These are phyloP conservation scores for Lasiodiplodia theobromae DNA, from an alignment of 2,329 filamentous ascomycete species.

Conservation along the genomic window DNA sequence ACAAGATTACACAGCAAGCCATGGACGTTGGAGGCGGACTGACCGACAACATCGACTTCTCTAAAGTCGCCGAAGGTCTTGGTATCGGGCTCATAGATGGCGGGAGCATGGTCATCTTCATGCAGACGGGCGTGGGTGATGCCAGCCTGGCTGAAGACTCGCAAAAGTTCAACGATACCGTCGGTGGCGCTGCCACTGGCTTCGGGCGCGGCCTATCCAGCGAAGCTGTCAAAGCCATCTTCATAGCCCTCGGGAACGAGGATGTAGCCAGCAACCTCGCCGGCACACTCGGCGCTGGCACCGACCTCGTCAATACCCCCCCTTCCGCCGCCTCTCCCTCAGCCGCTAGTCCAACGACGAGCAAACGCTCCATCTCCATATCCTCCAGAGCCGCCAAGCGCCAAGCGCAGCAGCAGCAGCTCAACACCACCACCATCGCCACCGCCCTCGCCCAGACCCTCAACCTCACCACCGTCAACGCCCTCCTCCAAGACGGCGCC, in stretches of 20 bases:
- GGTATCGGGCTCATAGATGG: conserved; percentile 21
- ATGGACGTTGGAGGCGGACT: conserved; percentile 1
- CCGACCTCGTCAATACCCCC: not conserved
- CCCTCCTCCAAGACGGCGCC: conserved; percentile 15
- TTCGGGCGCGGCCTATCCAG: conserved; percentile 18
- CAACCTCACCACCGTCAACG: conserved; percentile 17
- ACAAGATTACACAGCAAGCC: not conserved
- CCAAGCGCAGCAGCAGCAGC: conserved; percentile 2
- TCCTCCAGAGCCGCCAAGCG: conserved; percentile 1
- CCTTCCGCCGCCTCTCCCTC: not conserved
- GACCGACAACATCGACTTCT: not conserved
- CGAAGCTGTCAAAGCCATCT: conserved; percentile 15
- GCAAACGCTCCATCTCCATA: not conserved
- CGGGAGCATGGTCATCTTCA: conserved; percentile 15
- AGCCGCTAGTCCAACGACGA: not conserved
- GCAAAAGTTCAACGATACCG: conserved; percentile 16
- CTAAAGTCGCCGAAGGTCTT: conserved; percentile 11
- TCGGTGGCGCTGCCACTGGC: conserved; percentile 16
- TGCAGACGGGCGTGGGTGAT: conserved; percentile 1
- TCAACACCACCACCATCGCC: conserved; percentile 4
- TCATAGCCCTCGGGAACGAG: conserved; percentile 6
- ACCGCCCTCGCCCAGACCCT: conserved; percentile 16
- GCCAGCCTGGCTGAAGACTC: not conserved
- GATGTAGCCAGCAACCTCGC: not conserved
- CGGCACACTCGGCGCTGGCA: not conserved